Evolutionary conservation across 805 yeast genomes (phyloP), one percentile per base, ranked within the genome.

Genomic region (Nakazawaea ernobii): DNA sequence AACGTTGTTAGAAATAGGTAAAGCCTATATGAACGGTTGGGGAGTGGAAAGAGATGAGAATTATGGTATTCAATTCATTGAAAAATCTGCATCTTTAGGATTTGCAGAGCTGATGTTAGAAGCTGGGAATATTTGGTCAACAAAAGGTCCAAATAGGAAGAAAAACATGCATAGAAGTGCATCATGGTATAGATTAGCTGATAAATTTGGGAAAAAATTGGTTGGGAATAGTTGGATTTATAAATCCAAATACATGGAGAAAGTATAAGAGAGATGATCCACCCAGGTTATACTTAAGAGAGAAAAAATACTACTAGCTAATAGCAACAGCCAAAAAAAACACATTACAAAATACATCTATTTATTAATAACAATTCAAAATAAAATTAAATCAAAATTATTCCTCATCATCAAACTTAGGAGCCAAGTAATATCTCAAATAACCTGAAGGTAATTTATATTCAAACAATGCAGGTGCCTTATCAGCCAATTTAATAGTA

Each of bases 381-480:
- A 35, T 13, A 8, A 20, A 20, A 33, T 8, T n/a, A 7, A 43
- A 5, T 9, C 17, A 43, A 33, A 8, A 33, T 61, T 70, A 80
- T 55, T 86, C 94, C 54, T 87, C 96, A 54, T 91, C 98, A 55
- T 86, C 96, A 65, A 94, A 89, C 77, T 94, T 92, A 51, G 99
- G 99, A 58, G 99, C 99, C 66, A 94, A 78, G 79, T 87, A 94
- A 79, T 86, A 94, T 66, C 96, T 84, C 66, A 94, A 74, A 69
- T 88, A 87, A 46, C 99, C 99, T 66, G 92, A 86, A 53, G 89
- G 83, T 62, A 94, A 74, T 68, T 84, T 85, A 71, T 84, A 94
- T 71, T 92, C 97, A 62, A 94, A 89, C 65, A 90, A 72, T 37
- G 97, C 96, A 32, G 99, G 99, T 13, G 94, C 83, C 63, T 86